Evolutionary conservation across 2,329 filamentous ascomycete species (phyloP), one percentile per base, ranked within the genome.

Genomic region (Clonostachys byssicola): DNA sequence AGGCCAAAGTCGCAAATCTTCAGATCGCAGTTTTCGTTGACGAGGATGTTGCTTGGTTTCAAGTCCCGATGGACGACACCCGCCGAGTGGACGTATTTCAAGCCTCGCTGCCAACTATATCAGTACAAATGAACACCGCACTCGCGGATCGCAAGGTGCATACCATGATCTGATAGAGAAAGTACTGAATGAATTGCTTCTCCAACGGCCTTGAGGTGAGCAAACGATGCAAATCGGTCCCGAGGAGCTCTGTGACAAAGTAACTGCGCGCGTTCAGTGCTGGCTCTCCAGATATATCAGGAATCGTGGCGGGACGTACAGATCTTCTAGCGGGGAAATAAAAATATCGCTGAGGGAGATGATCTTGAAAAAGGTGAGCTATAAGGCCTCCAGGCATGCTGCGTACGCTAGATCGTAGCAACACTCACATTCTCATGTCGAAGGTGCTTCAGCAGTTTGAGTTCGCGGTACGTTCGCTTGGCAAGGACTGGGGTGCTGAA

Each of bases 171-270:
- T 99, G 94, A 71, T 99, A 99, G 51, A 99, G 81, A 68, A 99
- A 99, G 74, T 99, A 99, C 74, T 99, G 94, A 61, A 99, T 97
- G 70, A 99, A 99, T 70, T 99, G 94, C 75, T 96, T 97, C 79
- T 99, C 94, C 46, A 99, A 83, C 20, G 94, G 94, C 65, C 94
- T 80, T 43, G 94, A 97, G 44, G 92, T 97, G 58, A 99, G 82
- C 52, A 99, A 82, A 56, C 94, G 86, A 74, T 99, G 94, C 54
- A 99, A 79, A 70, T 99, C 94, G 62, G 94, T 99, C 49, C 94
- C 94, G 54, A 99, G 82, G 49, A 99, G 84, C 71, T 99, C 94
- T 60, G 94, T 99, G 62, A 99, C 94, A 65, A 96, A 96, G 76
- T 97, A 96, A 70, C 90, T 95, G 63, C 18, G 41, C n/a, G 18